Evolutionary conservation across 2,329 filamentous ascomycete genomes (phyloP).

Genomic region (Geosmithia morbida): DNA sequence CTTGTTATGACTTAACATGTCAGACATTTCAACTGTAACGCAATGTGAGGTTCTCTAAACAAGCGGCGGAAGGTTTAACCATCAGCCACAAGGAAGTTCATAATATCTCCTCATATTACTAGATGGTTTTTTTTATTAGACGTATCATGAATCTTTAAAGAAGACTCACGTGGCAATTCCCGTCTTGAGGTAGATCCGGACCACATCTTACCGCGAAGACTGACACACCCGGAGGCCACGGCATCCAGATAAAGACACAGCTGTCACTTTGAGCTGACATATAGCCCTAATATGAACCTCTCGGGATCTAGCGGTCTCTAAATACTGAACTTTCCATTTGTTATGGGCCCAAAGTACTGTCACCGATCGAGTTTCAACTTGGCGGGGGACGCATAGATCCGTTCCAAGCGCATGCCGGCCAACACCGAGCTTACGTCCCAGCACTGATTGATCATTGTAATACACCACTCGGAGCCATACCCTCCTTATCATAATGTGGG

Average conservation of each 20-base stretch:
- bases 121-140: conserved; percentile 8
- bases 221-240: background rate
- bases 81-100: conserved; percentile 5
- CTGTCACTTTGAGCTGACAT: background rate
- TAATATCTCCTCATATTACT: conserved; percentile 9
- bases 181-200: background rate
- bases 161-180: conserved; percentile 2
- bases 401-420: conserved; percentile 10
- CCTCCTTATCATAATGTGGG: background rate
- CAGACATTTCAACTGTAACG: no score
- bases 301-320: background rate
- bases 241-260: background rate
- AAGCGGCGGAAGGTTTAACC: no score
- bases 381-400: conserved; percentile 11
- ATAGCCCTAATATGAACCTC: background rate
- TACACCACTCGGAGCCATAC: background rate
- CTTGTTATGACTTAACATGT: no score
- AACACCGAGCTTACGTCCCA: conserved; percentile 8
- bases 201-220: background rate
- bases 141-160: background rate
- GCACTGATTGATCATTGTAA: conserved; percentile 12
- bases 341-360: background rate
- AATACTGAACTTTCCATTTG: conserved; percentile 1
- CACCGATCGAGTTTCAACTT: conserved; percentile 6
- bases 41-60: no score